Conservation (phyloP, 2,329 filamentous ascomycete species). For the Xylaria sp. region DNA sequence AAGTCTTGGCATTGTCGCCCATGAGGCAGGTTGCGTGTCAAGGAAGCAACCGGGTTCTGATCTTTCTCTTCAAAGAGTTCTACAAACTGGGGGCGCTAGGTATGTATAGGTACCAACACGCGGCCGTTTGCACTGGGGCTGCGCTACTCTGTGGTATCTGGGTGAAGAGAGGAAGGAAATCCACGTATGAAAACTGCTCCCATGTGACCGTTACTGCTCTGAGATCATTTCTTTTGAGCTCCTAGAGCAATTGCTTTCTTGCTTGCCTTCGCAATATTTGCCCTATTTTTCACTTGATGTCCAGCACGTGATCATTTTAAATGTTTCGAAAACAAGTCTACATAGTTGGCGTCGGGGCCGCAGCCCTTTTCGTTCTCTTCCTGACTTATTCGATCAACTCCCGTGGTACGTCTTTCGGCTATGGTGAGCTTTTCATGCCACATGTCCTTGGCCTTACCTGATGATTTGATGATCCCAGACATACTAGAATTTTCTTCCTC, state of each 20-base stretch:
- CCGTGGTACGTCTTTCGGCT: background rate
- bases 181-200: background rate
- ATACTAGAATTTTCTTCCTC: background rate
- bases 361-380: background rate
- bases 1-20: background rate
- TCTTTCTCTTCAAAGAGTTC: background rate
- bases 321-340: conserved; percentile 11
- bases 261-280: background rate
- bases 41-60: background rate
- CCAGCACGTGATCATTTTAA: background rate
- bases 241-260: background rate
- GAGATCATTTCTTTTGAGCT: background rate
- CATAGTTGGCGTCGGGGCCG: background rate
- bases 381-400: background rate
- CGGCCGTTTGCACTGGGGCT: background rate
- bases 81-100: too few relatives aligned
- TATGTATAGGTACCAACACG: background rate
- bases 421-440: background rate
- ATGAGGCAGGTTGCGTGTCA: background rate
- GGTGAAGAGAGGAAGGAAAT: background rate
- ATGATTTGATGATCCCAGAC: background rate
- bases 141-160: too few relatives aligned
- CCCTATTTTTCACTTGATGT: background rate
- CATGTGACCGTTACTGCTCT: background rate
- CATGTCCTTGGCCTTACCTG: background rate